Base-by-base conservation (phyloP, 306 rosid species). In the Heteromeles arbutifolia region DNA sequence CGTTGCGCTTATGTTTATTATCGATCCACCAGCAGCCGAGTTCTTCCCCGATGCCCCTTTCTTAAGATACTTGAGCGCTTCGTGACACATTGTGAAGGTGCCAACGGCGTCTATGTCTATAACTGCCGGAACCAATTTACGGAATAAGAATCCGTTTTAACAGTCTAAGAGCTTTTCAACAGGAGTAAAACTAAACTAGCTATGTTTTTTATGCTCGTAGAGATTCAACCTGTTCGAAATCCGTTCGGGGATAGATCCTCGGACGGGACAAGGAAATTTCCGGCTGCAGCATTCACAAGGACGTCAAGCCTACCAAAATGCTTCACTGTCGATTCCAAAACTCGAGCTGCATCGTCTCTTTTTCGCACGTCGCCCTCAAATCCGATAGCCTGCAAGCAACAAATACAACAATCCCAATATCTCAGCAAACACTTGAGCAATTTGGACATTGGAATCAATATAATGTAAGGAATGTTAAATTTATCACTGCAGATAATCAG, bases 71-170 rank as follows among this genome's bases (percentile, higher is more conserved):
- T 90, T 85, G 17, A 92, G 92, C 24, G 96, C 93, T 85, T 89
- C 95, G 77, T 80, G 87, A 83, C 98, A 90, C 98, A 92, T 92
- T n/a, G 96, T 94, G 83, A 88, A 94, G 24, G 98, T 92, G 37
- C 96, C 98, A 82, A 94, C 98, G 66, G 98, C 81, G 80, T 94
- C 98, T 68, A 92, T 92, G 79, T 94, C 98, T 81, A 94, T 17
- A 75, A 92, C 98, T 94, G 95, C 79, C 85, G 41, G 62, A 14
- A 28, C 41, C 77, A 59, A 59, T 58, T 28, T 2, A 6, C 10
- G 28, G 68, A 41, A 59, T 11, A 17, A 61, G 69, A 41, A 58
- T 24, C 12, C 63, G 43, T 41, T n/a, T 19, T 22, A 4, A 13
- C 22, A 34, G 1, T 71, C 32, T 4, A 59, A 4, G 19, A 59